Percentiles rank a stretch among this genome's conserved stretches.
phyloP scores from a whole-genome alignment of 768 basidiomycete species.

The Sarcodon aspratus region DNA sequence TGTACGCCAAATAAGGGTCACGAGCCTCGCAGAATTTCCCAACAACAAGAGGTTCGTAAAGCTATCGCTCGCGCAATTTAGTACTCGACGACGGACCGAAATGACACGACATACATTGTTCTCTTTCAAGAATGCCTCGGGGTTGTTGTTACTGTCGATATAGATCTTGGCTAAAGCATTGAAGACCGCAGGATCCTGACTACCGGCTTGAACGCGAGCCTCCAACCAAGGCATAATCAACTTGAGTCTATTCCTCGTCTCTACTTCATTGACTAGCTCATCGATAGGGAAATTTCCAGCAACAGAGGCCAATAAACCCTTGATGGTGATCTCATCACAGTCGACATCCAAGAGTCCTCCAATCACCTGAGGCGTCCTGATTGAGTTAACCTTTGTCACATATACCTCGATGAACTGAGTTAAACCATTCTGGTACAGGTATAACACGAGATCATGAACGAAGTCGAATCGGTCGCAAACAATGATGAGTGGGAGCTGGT shows the following conservation, averaged over 20 bases:
- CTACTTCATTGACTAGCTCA: conserved; percentile 94
- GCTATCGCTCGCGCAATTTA: conserved; percentile 27
- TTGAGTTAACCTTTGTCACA: conserved; percentile 95
- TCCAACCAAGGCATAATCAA: conserved; percentile 97
- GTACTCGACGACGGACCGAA: conserved; percentile 2
- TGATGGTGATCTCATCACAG: conserved; percentile 94
- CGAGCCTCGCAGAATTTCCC: conserved; percentile 99
- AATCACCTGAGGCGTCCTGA: conserved; percentile 92
- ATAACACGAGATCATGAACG: conserved; percentile 96
- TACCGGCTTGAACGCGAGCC: conserved; percentile 84
- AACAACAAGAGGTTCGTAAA: conserved; percentile 94
- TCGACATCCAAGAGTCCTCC: conserved; percentile 96
- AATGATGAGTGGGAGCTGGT: conserved; percentile 97
- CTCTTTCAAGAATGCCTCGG: conserved; percentile 95
- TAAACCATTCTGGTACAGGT: conserved; percentile 95
- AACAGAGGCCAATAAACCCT: conserved; percentile 85
- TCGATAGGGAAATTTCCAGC: conserved; percentile 97
- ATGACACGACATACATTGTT: conserved; percentile 64
- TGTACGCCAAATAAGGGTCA: conserved; percentile 97
- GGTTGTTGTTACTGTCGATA: conserved; percentile 98
- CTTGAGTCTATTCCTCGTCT: conserved; percentile 92
- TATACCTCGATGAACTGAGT: conserved; percentile 99
- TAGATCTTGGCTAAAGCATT: conserved; percentile 98
- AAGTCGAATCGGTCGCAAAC: conserved; percentile 99
- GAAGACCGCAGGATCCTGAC: conserved; percentile 88